These are phyloP conservation scores for Lasiosphaeria ovina DNA, from an alignment of 495 filamentous ascomycete genomes.

Conservation along the genomic window DNA sequence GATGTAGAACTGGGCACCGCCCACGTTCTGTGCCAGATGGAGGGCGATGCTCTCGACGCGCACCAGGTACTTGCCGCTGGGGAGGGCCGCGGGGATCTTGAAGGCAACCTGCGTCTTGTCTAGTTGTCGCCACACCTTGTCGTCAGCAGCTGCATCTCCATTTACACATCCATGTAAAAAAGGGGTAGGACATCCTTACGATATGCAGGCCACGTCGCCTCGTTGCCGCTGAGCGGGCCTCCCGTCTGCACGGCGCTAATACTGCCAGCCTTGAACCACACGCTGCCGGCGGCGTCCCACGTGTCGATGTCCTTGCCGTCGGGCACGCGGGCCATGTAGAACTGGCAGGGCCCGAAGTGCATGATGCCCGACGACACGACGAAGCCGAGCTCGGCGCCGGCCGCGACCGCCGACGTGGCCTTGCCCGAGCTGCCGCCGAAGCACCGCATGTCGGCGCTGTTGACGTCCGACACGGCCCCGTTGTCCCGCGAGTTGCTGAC, in stretches of 20 bases:
- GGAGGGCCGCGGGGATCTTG: slow-evolving; percentile 35
- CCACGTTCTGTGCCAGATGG: slow-evolving; percentile 33
- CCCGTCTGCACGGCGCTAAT: slow-evolving; percentile 32
- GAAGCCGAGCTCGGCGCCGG: slow-evolving; percentile 43
- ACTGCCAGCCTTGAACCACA: slow-evolving; percentile 50
- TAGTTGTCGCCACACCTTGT: not conserved
- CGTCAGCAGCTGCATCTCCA: slow-evolving; percentile 2
- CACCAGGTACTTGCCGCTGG: slow-evolving; percentile 36
- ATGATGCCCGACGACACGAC: slow-evolving; percentile 40
- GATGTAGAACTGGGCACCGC: slow-evolving; percentile 40
- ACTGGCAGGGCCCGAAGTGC: slow-evolving; percentile 48
- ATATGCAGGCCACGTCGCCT: slow-evolving; percentile 41
- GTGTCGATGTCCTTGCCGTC: slow-evolving; percentile 37
- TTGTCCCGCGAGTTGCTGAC: slow-evolving; percentile 44
- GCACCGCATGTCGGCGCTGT: slow-evolving; percentile 43
- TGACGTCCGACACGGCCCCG: slow-evolving; percentile 40
- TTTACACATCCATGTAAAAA: not conserved
- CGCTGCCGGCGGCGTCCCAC: slow-evolving; percentile 46
- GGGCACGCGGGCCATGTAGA: slow-evolving; percentile 51
- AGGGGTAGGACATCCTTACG: slow-evolving; percentile 19
- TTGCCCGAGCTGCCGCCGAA: slow-evolving; percentile 38
- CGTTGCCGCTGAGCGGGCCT: slow-evolving; percentile 20
- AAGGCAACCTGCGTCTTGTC: slow-evolving; percentile 9
- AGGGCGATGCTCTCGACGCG: slow-evolving; percentile 38
- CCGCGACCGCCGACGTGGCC: slow-evolving; percentile 34